Evolutionary conservation across 306 rosid genomes (phyloP).

Genomic region (Ammopiptanthus mongolicus): DNA sequence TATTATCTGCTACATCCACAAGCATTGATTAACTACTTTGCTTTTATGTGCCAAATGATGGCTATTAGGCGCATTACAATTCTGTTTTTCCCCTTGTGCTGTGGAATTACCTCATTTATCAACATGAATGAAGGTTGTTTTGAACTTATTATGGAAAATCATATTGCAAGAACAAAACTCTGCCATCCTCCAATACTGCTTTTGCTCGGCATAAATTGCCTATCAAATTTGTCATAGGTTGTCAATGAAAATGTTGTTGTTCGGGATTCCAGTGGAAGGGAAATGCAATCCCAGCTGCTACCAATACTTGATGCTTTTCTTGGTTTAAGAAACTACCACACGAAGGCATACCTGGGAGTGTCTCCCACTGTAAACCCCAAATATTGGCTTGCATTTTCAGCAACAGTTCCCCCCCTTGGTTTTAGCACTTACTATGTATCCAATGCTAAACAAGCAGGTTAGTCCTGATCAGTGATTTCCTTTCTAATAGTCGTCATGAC

Average conservation of each 20-base stretch:
- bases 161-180: constrained; percentile 4
- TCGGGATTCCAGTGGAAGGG: constrained; percentile 59
- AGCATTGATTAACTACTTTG: background rate
- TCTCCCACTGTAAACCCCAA: constrained; percentile 47
- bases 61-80: background rate
- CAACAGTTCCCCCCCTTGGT: constrained; percentile 81
- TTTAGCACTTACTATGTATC: constrained; percentile 75
- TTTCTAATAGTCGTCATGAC: background rate
- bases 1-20: background rate
- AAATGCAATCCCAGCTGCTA: constrained; percentile 66
- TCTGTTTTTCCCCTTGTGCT: background rate
- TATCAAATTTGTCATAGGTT: constrained; percentile 45
- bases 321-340: constrained; percentile 47
- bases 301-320: constrained; percentile 48
- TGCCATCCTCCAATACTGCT: background rate
- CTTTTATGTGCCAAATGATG: background rate
- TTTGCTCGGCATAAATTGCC: constrained; percentile 6
- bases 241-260: constrained; percentile 50
- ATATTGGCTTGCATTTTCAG: constrained; percentile 81
- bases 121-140: background rate
- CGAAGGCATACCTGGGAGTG: constrained; percentile 56
- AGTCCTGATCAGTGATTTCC: constrained; percentile 3
- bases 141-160: background rate
- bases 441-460: constrained; percentile 35
- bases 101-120: background rate